Percentiles rank a stretch among this genome's conserved stretches.
phyloP scores from a whole-genome alignment of 2,329 filamentous ascomycete species.

The Fusarium virguliforme region DNA sequence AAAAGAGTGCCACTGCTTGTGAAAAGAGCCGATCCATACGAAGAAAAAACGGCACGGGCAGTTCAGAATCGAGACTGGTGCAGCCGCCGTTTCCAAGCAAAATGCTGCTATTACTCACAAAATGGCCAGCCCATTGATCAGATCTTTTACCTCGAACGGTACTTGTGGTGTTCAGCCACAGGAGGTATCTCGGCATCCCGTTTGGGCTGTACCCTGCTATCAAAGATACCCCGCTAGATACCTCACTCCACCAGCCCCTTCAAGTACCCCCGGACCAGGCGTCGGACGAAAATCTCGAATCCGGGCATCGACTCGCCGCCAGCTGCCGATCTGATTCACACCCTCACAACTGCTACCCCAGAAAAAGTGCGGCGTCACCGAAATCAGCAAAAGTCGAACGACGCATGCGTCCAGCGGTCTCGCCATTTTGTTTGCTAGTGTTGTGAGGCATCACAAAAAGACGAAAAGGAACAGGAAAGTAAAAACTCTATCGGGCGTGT shows the following conservation, averaged over 20 bases:
- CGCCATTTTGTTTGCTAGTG: constrained; percentile 30
- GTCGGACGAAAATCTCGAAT: constrained; percentile 49
- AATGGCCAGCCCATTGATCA: constrained; percentile 29
- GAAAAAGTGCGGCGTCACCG: constrained; percentile 39
- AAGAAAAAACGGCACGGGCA: constrained; percentile 19
- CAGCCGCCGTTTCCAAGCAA: constrained; percentile 26
- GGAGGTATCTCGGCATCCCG: constrained; percentile 30
- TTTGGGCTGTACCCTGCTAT: background rate
- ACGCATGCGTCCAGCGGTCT: constrained; percentile 46
- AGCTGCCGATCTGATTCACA: constrained; percentile 48
- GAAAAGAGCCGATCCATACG: constrained; percentile 40
- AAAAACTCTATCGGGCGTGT: background rate
- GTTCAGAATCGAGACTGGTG: constrained; percentile 10
- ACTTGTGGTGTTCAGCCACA: constrained; percentile 28
- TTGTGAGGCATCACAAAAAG: constrained; percentile 19
- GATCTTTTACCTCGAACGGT: constrained; percentile 40
- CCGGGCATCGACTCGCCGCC: constrained; percentile 46
- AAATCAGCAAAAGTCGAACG: constrained; percentile 48
- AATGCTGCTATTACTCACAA: constrained; percentile 31
- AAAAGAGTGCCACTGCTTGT: constrained; percentile 21
- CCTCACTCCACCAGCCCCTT: constrained; percentile 1
- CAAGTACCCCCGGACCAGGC: background rate
- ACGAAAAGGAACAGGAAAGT: background rate
- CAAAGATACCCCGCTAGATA: constrained; percentile 1
- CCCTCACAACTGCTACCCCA: constrained; percentile 38